Evolutionary conservation across 768 basidiomycete species (phyloP).

Genomic region (Hypsizygus marmoreus): DNA sequence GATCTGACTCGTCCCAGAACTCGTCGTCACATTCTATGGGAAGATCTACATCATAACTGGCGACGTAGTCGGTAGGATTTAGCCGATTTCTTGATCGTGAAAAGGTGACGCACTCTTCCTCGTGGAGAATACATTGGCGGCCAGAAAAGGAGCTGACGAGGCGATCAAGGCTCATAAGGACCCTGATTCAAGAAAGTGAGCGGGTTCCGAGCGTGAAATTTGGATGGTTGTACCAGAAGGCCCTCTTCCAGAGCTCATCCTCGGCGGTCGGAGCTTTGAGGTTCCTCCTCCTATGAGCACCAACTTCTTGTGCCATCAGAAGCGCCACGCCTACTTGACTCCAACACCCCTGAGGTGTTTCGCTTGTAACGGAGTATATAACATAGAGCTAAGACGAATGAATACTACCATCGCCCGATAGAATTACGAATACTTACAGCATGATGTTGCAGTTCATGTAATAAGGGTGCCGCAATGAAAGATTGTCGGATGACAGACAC

Average conservation of each 20-base stretch:
- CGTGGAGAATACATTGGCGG: slow-evolving; percentile 71
- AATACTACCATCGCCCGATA: too few relatives aligned
- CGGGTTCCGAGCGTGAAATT: too few relatives aligned
- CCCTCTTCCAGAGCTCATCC: slow-evolving; percentile 75
- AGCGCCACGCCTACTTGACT: slow-evolving; percentile 64
- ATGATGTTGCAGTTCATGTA: slow-evolving; percentile 75
- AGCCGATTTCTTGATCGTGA: background rate
- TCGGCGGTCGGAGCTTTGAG: slow-evolving; percentile 44
- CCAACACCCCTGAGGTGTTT: slow-evolving; percentile 60
- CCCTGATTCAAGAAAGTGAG: slow-evolving; percentile 35
- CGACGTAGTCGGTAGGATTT: background rate
- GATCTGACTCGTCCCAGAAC: slow-evolving; percentile 63
- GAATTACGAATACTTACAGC: too few relatives aligned
- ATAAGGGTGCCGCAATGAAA: slow-evolving; percentile 55
- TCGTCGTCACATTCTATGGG: slow-evolving; percentile 67
- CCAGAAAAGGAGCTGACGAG: slow-evolving; percentile 53
- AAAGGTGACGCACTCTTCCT: slow-evolving; percentile 64
- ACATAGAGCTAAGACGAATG: slow-evolving; percentile 50
- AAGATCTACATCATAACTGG: slow-evolving; percentile 72
- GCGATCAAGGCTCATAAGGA: slow-evolving; percentile 51
- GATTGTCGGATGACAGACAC: slow-evolving; percentile 63
- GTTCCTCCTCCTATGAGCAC: slow-evolving; percentile 57
- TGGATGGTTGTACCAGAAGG: slow-evolving; percentile 53
- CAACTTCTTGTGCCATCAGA: slow-evolving; percentile 72
- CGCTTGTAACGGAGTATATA: slow-evolving; percentile 48